Conservation (phyloP, 2,329 filamentous ascomycete species). For the Paraconiothyrium sp. region DNA sequence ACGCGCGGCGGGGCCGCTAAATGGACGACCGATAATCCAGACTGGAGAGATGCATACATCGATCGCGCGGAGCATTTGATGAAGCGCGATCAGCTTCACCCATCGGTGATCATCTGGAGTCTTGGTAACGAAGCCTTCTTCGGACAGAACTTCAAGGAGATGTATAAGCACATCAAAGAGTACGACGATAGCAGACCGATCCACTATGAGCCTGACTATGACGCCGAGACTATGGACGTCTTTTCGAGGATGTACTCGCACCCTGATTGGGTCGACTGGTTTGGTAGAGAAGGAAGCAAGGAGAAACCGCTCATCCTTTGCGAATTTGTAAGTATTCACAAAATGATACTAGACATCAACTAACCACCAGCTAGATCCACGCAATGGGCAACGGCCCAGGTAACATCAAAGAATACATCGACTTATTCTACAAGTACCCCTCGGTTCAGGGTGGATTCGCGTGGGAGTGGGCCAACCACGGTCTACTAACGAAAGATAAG, state of each 20-base stretch:
- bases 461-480: constrained; percentile 60
- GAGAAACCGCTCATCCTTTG: constrained; percentile 67
- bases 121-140: constrained; percentile 79
- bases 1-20: constrained; percentile 64
- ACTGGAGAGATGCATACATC: constrained; percentile 71
- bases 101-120: constrained; percentile 77
- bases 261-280: constrained; percentile 61
- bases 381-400: constrained; percentile 82
- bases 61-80: constrained; percentile 73
- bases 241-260: constrained; percentile 73
- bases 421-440: constrained; percentile 68
- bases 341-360: background rate
- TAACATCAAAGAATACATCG: constrained; percentile 72
- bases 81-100: constrained; percentile 74
- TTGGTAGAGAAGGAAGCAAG: constrained; percentile 53
- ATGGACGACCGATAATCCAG: constrained; percentile 69
- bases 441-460: constrained; percentile 70
- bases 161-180: constrained; percentile 70
- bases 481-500: constrained; percentile 52
- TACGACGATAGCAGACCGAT: constrained; percentile 68
- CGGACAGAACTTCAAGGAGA: constrained; percentile 72
- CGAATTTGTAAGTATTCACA: constrained; percentile 54
- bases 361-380: constrained; percentile 46
- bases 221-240: constrained; percentile 71
- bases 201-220: constrained; percentile 72